These are phyloP conservation scores for Rhizopogon vulgaris DNA, from an alignment of 768 basidiomycete species.

Conservation along the genomic window DNA sequence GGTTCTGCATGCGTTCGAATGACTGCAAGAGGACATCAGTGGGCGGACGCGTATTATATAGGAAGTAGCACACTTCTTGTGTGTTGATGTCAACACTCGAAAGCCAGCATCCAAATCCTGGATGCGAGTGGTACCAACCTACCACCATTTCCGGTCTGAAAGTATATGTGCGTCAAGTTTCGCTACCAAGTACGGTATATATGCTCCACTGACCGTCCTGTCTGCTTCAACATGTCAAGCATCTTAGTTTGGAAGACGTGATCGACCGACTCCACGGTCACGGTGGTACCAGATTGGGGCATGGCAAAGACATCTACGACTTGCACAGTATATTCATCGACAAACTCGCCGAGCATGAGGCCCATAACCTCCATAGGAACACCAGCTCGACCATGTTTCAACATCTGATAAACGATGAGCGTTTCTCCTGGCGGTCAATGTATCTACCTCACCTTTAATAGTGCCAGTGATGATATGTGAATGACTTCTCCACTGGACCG, in stretches of 20 bases:
- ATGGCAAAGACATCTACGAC: slow-evolving; percentile 98
- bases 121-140: slow-evolving; percentile 99
- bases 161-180: slow-evolving; percentile 4
- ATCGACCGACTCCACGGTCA: slow-evolving; percentile 96
- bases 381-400: slow-evolving; percentile 97
- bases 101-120: slow-evolving; percentile 98
- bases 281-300: slow-evolving; percentile 97
- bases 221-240: slow-evolving; percentile 99
- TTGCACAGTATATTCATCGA: slow-evolving; percentile 94
- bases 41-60: slow-evolving; percentile 10
- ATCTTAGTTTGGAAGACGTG: slow-evolving; percentile 98
- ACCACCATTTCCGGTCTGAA: slow-evolving; percentile 93
- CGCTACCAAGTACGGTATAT: background rate
- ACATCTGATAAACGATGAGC: slow-evolving; percentile 62
- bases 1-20: slow-evolving; percentile 88
- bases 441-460: slow-evolving; percentile 71
- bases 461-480: slow-evolving; percentile 94
- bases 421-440: background rate
- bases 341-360: slow-evolving; percentile 95
- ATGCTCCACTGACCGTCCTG: slow-evolving; percentile 66
- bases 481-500: slow-evolving; percentile 78
- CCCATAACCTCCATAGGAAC: slow-evolving; percentile 99
- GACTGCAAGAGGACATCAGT: slow-evolving; percentile 47
- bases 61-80: slow-evolving; percentile 64
- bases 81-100: slow-evolving; percentile 99